Base-by-base conservation (phyloP, 1,284 basidiomycete genomes). In the Pisolithus thermaeus region DNA sequence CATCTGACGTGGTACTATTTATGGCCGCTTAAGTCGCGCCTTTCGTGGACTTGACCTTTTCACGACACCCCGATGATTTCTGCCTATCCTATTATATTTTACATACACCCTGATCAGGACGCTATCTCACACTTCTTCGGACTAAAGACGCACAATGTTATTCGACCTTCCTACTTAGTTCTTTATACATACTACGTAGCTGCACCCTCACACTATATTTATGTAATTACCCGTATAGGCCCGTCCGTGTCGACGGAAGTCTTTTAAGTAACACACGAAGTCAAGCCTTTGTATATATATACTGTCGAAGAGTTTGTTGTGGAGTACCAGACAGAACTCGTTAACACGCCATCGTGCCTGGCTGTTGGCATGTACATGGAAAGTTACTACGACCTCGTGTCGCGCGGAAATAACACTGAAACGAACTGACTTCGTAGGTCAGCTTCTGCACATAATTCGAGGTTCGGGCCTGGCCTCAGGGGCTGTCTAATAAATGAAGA, bases 81-180 rank as follows among this genome's bases (percentile, higher is more conserved):
- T 23, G 14, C 20, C 46, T 47, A 25, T 49, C 22, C 49, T 46
- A 51, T 36, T 45, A 28, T 32, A 47, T 20, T 20, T 6, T 37
- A 12, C 30, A 64, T 62, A 56, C 53, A 41, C 42, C 59, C 47
- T 51, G 49, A 58, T n/a, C 27, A 43, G 22, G 42, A 43, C 42
- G 7, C 27, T 9, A 30, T 9, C 7, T 25, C 14, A 28, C 41
- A 25, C 9, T 27, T 28, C n/a, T 18, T 8, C 5, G 38, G 23
- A 22, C 22, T 43, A 20, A 23, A 14, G 39, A 41, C n/a, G 1
- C n/a, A 12, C 20, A 22, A 41, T 22, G 20, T 22, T 22, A 22
- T 41, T 41, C 11, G 20, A 12, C 6, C 39, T 28, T 43, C 11
- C 16, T 7, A 43, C 23, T 25, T 25, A 25, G 23, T 28, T 25